Base-by-base conservation (phyloP, 1,284 basidiomycete species). In the Blastosporella zonata region DNA sequence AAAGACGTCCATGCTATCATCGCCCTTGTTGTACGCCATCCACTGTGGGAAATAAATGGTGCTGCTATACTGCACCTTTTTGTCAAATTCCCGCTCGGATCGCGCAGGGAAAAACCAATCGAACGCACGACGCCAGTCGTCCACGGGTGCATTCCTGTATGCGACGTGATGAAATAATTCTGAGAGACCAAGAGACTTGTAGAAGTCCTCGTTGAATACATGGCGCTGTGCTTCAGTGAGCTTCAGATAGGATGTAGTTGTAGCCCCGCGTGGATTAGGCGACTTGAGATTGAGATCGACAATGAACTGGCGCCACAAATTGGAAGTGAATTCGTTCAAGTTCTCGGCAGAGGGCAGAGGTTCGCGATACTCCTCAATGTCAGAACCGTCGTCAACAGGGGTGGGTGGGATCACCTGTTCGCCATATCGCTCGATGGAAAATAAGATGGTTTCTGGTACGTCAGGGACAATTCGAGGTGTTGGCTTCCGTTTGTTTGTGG, bases 261-360 rank as follows among this genome's bases (percentile, higher is more conserved):
- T 17, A 2, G 17, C 33, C 1, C 49, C 43, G 2, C 23, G 10
- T 7, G 12, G 29, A 13, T 31, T 31, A 12, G 29, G 29, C 3
- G 29, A 7, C 29, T 55, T 61, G 3, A 13, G 21, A 6, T 41
- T 47, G 25, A 63, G 9, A 38, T 65, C 61, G 1, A 50, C 8
- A 12, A 63, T 21, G 31, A 61, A 63, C 29, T 64, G 62, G 2
- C 23, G 40, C 59, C 57, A 63, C 3, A 63, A 1, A 5, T 33
- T 8, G 0, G 58, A 55, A 22, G 60, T 25, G 10, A 22, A 18
- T 4, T 15, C 10, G 47, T 62, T 55, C 8, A 59, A 45, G 17
- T 15, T 45, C 9, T 27, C 9, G 9, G 25, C 9, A 9, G 25
- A 9, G 9, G 25, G 25, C 6, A 9, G 25, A 9, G 25, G 9